Conservation (phyloP, 257 asterid species). For the Jaltomata sinuosa region DNA sequence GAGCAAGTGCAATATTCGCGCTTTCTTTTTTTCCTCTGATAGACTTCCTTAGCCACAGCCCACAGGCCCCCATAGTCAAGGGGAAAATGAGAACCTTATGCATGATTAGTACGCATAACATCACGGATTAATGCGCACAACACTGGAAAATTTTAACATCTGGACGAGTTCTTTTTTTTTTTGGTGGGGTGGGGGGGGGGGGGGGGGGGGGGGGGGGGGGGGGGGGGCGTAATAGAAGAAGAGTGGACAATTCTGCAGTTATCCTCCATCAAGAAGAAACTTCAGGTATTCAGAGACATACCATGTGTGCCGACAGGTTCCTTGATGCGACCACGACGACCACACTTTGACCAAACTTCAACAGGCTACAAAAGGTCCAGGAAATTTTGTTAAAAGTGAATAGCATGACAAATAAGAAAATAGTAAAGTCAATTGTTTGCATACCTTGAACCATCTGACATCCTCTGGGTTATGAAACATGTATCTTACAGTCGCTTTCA, state of each 20-base stretch:
- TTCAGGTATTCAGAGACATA: slow-evolving; percentile 18
- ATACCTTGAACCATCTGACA: slow-evolving; percentile 98
- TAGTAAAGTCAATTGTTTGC: neutral
- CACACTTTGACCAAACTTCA: slow-evolving; percentile 86
- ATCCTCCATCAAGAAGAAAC: neutral
- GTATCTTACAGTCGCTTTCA: slow-evolving; percentile 80
- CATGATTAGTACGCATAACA: neutral
- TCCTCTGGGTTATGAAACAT: slow-evolving; percentile 98
- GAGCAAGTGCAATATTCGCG: neutral
- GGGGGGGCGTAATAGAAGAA: neutral
- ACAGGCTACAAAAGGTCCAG: slow-evolving; percentile 57
- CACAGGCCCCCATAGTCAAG: neutral
- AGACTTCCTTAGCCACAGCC: neutral
- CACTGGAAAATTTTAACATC: neutral
- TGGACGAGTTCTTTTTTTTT: neutral
- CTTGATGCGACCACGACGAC: slow-evolving; percentile 92
- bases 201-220: neutral
- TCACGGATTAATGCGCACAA: neutral
- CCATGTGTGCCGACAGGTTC: slow-evolving; percentile 99
- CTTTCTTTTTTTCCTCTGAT: neutral
- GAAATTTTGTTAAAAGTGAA: neutral
- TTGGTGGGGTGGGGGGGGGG: neutral
- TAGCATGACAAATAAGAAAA: neutral
- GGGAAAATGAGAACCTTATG: neutral
- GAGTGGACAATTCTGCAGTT: neutral